Conservation (phyloP, 1,284 basidiomycete genomes). For the Baeospora myosura region DNA sequence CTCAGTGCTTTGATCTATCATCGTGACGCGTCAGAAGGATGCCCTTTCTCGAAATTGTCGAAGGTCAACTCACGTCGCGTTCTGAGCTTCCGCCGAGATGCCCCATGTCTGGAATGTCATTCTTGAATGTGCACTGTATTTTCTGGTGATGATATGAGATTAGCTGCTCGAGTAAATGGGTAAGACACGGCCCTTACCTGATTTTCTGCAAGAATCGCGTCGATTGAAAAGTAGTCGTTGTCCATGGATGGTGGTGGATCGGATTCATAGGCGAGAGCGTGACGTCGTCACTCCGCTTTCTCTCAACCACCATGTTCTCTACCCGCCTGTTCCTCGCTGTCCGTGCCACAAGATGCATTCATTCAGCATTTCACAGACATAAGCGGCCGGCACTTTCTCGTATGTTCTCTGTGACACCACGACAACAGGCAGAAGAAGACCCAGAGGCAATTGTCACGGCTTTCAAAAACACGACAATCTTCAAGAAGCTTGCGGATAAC, state of each 20-base stretch:
- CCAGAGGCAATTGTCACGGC: not conserved
- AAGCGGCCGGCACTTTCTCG: slow-evolving; percentile 18
- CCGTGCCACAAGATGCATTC: no score
- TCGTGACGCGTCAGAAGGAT: slow-evolving; percentile 4
- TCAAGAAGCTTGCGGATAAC: slow-evolving; percentile 40
- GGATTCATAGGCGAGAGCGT: no score
- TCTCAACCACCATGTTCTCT: slow-evolving; percentile 1
- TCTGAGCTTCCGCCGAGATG: slow-evolving; percentile 81
- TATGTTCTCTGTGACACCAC: slow-evolving; percentile 30
- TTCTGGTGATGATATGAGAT: slow-evolving; percentile 49
- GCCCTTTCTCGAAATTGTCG: slow-evolving; percentile 1
- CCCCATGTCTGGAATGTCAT: slow-evolving; percentile 79
- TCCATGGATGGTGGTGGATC: slow-evolving; percentile 49
- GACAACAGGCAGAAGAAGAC: slow-evolving; percentile 28
- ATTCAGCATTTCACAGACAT: no score
- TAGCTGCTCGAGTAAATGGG: slow-evolving; percentile 2
- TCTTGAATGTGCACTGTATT: slow-evolving; percentile 83
- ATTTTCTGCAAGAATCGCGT: slow-evolving; percentile 84
- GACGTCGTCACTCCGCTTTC: not conserved
- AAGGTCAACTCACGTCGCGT: slow-evolving; percentile 52
- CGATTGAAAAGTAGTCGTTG: slow-evolving; percentile 81
- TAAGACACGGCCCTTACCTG: slow-evolving; percentile 45
- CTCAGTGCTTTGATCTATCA: slow-evolving; percentile 64
- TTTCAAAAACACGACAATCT: no score
- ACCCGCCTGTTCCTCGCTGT: no score